These are phyloP conservation scores for Cyanidioschyzon merolae DNA, from an alignment of 23 red algal species.

Conservation along the genomic window DNA sequence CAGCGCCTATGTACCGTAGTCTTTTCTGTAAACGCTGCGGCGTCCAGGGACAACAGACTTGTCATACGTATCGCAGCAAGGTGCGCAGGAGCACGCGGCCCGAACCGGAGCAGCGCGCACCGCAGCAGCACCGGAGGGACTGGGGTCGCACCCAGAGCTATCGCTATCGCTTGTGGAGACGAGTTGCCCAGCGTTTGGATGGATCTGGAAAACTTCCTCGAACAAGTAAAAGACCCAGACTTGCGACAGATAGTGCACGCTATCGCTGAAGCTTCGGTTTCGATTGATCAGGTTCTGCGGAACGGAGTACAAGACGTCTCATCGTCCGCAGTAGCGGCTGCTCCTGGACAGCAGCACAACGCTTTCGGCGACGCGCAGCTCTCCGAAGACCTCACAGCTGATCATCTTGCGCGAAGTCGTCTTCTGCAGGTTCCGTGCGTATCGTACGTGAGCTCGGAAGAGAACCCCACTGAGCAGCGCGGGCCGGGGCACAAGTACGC, in stretches of 20 bases:
- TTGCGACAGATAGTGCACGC: background rate
- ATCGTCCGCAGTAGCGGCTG: background rate
- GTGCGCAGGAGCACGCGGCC: no score
- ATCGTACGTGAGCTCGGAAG: slow-evolving; percentile 1
- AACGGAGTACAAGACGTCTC: background rate
- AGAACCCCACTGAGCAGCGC: background rate
- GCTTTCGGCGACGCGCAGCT: slow-evolving; percentile 24
- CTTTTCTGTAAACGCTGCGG: no score
- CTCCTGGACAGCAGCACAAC: no score
- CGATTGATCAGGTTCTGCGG: background rate
- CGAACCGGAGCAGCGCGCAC: no score
- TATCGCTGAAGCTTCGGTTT: background rate
- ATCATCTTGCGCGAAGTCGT: background rate
- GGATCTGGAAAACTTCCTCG: background rate
- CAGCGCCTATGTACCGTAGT: no score
- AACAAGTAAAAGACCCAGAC: background rate
- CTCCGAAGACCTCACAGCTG: slow-evolving; percentile 1
- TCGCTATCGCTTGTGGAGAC: no score
- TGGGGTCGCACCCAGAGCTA: no score
- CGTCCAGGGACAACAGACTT: no score
- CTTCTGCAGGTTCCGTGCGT: slow-evolving; percentile 6
- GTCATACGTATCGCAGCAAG: no score
- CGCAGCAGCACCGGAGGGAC: no score
- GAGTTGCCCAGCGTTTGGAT: no score
- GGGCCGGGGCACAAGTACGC: slow-evolving; percentile 4